Conservation (phyloP, 371 early-diverging fungal genomes). For the Apophysomyces sp. region DNA sequence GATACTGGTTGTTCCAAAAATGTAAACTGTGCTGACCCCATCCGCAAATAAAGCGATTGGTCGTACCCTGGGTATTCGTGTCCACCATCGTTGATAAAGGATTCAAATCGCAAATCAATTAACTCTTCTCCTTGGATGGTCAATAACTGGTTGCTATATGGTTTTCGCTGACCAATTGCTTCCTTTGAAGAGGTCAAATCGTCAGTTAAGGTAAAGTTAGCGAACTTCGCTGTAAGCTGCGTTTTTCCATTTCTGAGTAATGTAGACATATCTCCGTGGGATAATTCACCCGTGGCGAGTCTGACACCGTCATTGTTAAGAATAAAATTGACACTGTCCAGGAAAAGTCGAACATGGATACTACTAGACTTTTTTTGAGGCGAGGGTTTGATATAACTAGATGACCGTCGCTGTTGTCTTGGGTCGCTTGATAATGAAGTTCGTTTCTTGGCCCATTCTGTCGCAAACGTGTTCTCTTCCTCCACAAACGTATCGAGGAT, state of each 20-base stretch:
- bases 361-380: conserved; percentile 16
- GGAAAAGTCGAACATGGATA: conserved; percentile 62
- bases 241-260: conserved; percentile 48
- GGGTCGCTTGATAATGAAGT: not conserved
- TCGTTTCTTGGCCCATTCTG: not conserved
- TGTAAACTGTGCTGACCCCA: conserved; percentile 79
- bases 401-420: not conserved
- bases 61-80: conserved; percentile 85
- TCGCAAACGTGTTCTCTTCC: not conserved
- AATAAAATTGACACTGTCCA: conserved; percentile 66
- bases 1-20: conserved; percentile 65
- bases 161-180: conserved; percentile 15
- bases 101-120: conserved; percentile 86
- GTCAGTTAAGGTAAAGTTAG: conserved; percentile 68
- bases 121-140: conserved; percentile 88
- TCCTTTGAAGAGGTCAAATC: conserved; percentile 33
- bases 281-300: conserved; percentile 64
- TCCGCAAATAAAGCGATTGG: conserved; percentile 69
- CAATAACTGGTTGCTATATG: conserved; percentile 52
- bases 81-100: conserved; percentile 51
- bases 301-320: conserved; percentile 63
- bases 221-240: conserved; percentile 67
- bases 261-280: conserved; percentile 56
- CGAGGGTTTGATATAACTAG: not conserved
- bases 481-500: conserved; percentile 71